Evolutionary conservation across 176 grass and related monocot species (phyloP), one percentile per base, ranked within the genome.

Genomic region (Aegilops longissima): DNA sequence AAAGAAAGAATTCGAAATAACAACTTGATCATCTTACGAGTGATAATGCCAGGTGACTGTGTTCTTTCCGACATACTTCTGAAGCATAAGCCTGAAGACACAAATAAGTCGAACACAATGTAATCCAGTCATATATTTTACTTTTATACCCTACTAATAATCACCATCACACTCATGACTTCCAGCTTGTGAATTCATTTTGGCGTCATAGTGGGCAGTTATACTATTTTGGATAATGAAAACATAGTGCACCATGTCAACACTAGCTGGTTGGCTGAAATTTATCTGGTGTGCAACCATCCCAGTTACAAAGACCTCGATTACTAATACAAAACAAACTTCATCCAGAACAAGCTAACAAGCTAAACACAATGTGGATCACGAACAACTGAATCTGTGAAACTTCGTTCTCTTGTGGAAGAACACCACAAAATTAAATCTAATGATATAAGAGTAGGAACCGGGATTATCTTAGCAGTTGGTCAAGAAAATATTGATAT

Each of bases 31-130:
- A 73, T 85, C 86, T 78, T 95, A 95, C 93, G 80, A 90, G 62
- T 49, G 90, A 89, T 47, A 92, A 23, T 68, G 85, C 85, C 61
- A 95, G 18, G 85, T 91, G 78, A 59, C 82, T 84, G 29, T 92
- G 72, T 81, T 95, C 93, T 92, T 83, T 87, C 59, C 79, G 82
- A 40, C 73, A 83, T 59, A 88, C 90, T 92, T 95, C 93, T 81
- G 87, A 77, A 81, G 93, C 90, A 86, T 95, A 95, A 86, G 90
- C 93, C 93, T 95, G 87, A 45, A 92, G 6, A 81, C 52, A 86
- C 68, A 52, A 35, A 23, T 51, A 13, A 40, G 33, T 30, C 39
- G 13, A n/a, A 62, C 33, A 45, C 75, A 14, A 80, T 36, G 66
- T 30, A 81, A 45, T 56, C 34, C 5, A 72, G 18, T 33, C 4